phyloP scores from a whole-genome alignment of 345 rosid species.

The Ceriops zippeliana region DNA sequence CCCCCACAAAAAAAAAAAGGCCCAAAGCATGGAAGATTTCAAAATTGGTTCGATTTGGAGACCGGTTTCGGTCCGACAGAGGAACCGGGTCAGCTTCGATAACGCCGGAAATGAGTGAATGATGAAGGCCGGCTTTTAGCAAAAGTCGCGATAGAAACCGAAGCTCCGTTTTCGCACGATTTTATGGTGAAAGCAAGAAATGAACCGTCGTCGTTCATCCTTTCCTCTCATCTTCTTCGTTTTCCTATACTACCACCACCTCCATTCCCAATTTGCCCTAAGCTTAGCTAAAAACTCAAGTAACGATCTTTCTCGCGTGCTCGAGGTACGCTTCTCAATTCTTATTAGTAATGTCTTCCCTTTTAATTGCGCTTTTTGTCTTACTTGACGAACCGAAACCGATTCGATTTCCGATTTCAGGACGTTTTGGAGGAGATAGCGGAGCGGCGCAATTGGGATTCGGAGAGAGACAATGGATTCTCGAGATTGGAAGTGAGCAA shows the following conservation, averaged over 20 bases:
- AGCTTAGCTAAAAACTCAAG: background rate
- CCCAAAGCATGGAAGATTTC: too few species aligned
- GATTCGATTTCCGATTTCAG: constrained; percentile 23
- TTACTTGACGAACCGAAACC: background rate
- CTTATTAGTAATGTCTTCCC: background rate
- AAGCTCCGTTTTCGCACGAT: background rate
- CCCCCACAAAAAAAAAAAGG: too few species aligned
- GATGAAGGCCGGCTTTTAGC: too few species aligned
- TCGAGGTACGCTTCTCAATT: constrained; percentile 5
- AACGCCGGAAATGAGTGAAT: too few species aligned
- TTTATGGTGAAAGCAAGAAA: background rate
- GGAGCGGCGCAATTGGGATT: constrained; percentile 52
- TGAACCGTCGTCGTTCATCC: constrained; percentile 3
- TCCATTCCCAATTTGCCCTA: background rate
- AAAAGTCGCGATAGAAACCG: too few species aligned
- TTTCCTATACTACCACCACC: background rate
- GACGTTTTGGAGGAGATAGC: constrained; percentile 62
- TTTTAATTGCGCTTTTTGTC: background rate
- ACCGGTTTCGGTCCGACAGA: too few species aligned
- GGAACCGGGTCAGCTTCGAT: too few species aligned
- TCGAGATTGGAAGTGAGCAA: constrained; percentile 41
- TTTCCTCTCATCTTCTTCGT: background rate
- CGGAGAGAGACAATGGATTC: constrained; percentile 28
- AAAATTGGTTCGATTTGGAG: too few species aligned
- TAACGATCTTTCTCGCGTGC: background rate